Base-by-base conservation (phyloP, 192 early-diverging fungal species). In the Pilaira anomala region DNA sequence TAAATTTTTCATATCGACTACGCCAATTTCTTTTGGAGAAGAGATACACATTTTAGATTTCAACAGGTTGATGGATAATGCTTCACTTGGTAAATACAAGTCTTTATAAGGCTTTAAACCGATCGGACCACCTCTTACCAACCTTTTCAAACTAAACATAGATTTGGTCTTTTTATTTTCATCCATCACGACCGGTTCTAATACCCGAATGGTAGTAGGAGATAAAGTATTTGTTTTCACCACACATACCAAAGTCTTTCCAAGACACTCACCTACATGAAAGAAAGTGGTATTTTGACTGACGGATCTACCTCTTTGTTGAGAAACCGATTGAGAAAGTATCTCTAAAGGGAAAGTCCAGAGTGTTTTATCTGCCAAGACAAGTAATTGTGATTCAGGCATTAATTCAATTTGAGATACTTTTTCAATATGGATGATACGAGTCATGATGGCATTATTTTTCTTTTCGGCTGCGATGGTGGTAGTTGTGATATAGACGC, bases 11-110 rank as follows among this genome's bases (percentile, higher is more conserved):
- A 96, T 74, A 69, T 97, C 91, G 2, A 98, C 90, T 42, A 98
- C 80, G 63, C 96, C 96, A 69, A 98, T 95, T 5, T 95, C 96
- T 64, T 90, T 91, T 30, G 82, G 77, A 69, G 92, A 94, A 14
- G 92, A 94, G 12, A 98, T 89, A 72, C 90, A 93, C 40, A 98
- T 80, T 29, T 88, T 92, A 21, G 86, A 88, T 24, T 85, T 87
- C 60, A 96, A 73, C 52, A 93, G 89, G 68, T 92, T 86, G 60
- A 97, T 81, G 9, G 88, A 89, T n/a, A 80, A 88, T 6, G 90
- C 83, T 81, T 96, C 93, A 29, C 89, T 83, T 14, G 95, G 94
- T 69, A 94, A 85, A 72, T 95, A 97, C 71, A 94, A 90, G 72
- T 98, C 93, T 81, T 68, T 68, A 19, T 62, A 68, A 11, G 61